Evolutionary conservation across 1,284 basidiomycete genomes (phyloP), one percentile per base, ranked within the genome.

Genomic region (Afroboletus lepidellus): DNA sequence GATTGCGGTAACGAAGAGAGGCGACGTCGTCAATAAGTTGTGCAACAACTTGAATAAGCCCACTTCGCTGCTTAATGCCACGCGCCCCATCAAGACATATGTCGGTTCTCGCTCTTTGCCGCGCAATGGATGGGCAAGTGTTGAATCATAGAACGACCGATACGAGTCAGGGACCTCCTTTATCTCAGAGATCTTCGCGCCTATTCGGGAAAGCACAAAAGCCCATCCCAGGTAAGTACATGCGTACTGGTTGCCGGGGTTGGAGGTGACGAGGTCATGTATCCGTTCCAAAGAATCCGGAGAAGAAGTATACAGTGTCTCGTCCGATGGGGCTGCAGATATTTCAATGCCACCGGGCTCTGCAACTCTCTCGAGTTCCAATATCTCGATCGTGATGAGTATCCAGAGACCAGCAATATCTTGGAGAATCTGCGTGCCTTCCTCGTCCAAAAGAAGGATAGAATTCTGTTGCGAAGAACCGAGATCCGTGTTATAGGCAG

Each of bases 221-320:
- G 90, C 77, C 90, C 91, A 94, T 0, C 83, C 85, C 12, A 93
- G 75, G 57, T 88, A 86, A 11, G 84, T 77, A 59, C 85, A 85
- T 0, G 81, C 79, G 58, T 83, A 83, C 55, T 85, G 81, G 53
- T 79, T 79, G 53, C 81, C 77, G 18, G 75, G 64, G 58, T 84
- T 60, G 38, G 73, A 75, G 5, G 77, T 75, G 43, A 94, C 79
- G 16, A 87, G 70, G 38, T 84, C 75, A 63, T 92, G 88, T 54
- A 90, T 78, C 47, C 72, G 71, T 55, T 75, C 72, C 36, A 91
- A 69, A 15, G 77, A 75, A 3, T 76, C 72, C 0, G 85, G 81
- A 25, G 81, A 81, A 9, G 80, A 60, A 46, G 75, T 77, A 58
- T 87, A 87, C 30, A 84, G 72, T n/a, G 75, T 69, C 29, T 67